These are phyloP conservation scores for Eimeria falciformis DNA, from an alignment of 169 alveolate species.

Conservation along the genomic window DNA sequence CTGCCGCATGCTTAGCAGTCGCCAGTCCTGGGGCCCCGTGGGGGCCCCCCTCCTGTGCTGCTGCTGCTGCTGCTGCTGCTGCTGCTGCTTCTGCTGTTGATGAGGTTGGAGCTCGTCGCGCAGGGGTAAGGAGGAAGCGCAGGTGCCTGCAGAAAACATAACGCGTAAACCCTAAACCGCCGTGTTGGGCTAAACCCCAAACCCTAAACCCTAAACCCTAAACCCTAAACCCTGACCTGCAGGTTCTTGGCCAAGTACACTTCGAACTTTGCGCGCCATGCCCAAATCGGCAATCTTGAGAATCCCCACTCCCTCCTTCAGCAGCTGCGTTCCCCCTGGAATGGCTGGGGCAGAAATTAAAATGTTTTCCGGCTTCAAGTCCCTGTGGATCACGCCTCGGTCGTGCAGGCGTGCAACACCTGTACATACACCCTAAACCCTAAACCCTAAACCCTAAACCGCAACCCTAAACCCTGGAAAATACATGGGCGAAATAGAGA, in stretches of 20 bases:
- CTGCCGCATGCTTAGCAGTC: neutral
- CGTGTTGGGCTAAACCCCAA: neutral
- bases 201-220: neutral
- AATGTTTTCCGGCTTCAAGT: conserved; percentile 63
- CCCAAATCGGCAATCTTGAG: conserved; percentile 42
- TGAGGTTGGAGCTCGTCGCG: neutral
- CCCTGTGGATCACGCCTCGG: conserved; percentile 53
- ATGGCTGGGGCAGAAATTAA: conserved; percentile 20
- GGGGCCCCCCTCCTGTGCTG: neutral
- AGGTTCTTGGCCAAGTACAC: conserved; percentile 8
- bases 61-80: neutral
- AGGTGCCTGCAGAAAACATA: neutral
- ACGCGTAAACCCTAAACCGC: neutral
- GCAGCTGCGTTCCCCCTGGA: neutral
- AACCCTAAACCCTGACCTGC: conserved; percentile 11
- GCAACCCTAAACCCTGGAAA: neutral
- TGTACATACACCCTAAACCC: conserved; percentile 84
- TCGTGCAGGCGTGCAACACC: conserved; percentile 28
- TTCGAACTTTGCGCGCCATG: conserved; percentile 38
- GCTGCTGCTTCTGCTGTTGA: neutral
- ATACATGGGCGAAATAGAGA: neutral
- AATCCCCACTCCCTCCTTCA: conserved; percentile 13
- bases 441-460: conserved; percentile 56
- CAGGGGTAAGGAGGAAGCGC: neutral
- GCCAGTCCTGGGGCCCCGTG: neutral